These are phyloP conservation scores for Conidiobolus coronatus DNA, from an alignment of 371 early-diverging fungal genomes.

Conservation along the genomic window DNA sequence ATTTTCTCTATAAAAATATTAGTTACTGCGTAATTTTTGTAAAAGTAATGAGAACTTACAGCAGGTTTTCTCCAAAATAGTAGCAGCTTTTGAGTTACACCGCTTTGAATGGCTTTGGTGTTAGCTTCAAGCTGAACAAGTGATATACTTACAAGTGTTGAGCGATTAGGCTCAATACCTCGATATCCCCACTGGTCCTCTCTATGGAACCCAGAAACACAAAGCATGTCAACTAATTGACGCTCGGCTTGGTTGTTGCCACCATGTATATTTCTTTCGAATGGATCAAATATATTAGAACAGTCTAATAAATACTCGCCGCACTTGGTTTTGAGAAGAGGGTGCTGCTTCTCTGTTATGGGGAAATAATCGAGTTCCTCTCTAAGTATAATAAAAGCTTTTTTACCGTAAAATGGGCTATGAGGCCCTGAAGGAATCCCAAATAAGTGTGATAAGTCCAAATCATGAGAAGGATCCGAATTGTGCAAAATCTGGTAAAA, in stretches of 20 bases:
- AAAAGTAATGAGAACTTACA: constrained; percentile 14
- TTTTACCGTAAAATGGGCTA: constrained; percentile 28
- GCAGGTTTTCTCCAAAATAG: constrained; percentile 72
- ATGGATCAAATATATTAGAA: constrained; percentile 44
- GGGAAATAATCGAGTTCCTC: constrained; percentile 37
- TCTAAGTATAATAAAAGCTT: constrained; percentile 33
- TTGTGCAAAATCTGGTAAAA: constrained; percentile 20
- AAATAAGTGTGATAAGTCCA: constrained; percentile 4
- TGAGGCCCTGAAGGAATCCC: constrained; percentile 17
- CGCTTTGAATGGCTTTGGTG: constrained; percentile 46
- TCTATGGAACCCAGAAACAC: constrained; percentile 49
- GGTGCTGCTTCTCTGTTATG: constrained; percentile 18
- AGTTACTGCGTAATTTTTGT: neutral
- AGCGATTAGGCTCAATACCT: constrained; percentile 36
- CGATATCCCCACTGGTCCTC: constrained; percentile 60
- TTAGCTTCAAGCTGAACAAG: constrained; percentile 44
- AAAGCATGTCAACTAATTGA: constrained; percentile 71
- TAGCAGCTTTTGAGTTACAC: constrained; percentile 53
- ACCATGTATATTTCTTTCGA: constrained; percentile 38
- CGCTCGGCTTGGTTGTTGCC: constrained; percentile 45
- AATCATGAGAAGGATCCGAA: constrained; percentile 8
- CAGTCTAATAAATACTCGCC: constrained; percentile 34
- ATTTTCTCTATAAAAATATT: constrained; percentile 28
- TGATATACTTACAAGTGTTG: constrained; percentile 41
- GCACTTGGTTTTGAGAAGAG: constrained; percentile 27